phyloP scores from a whole-genome alignment of 2,329 filamentous ascomycete species.

The Penicillium sp. region DNA sequence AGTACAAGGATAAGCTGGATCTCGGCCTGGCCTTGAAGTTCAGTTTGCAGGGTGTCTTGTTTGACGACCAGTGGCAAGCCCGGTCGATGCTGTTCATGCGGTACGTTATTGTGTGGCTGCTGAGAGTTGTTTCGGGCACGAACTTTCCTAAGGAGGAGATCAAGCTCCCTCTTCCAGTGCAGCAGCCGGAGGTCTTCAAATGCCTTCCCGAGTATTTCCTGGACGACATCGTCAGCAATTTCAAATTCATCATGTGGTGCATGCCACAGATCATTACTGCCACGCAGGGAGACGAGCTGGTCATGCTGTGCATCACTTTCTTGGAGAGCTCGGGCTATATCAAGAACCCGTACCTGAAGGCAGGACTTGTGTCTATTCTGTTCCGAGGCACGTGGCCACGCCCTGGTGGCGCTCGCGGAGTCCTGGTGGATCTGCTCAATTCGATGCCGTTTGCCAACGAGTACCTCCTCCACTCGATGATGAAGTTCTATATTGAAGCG shows the following conservation, averaged over 20 bases:
- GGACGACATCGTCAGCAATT: slow-evolving; percentile 92
- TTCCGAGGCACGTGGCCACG: slow-evolving; percentile 79
- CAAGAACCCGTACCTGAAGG: slow-evolving; percentile 93
- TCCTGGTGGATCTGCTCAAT: slow-evolving; percentile 75
- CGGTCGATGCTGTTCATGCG: slow-evolving; percentile 91
- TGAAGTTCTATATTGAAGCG: slow-evolving; percentile 96
- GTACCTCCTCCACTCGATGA: slow-evolving; percentile 76
- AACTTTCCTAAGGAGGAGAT: slow-evolving; percentile 65
- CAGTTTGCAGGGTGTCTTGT: slow-evolving; percentile 72
- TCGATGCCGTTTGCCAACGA: slow-evolving; percentile 78
- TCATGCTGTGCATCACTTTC: slow-evolving; percentile 83
- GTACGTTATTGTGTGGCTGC: slow-evolving; percentile 87
- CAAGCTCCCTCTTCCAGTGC: slow-evolving; percentile 61
- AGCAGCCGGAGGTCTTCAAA: slow-evolving; percentile 66
- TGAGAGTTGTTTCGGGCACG: slow-evolving; percentile 68
- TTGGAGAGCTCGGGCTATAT: slow-evolving; percentile 86
- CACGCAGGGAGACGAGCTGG: slow-evolving; percentile 82
- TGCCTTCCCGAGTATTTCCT: slow-evolving; percentile 90
- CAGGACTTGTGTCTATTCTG: slow-evolving; percentile 78
- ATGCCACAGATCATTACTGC: slow-evolving; percentile 77
- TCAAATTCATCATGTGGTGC: slow-evolving; percentile 83
- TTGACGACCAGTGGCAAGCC: slow-evolving; percentile 78
- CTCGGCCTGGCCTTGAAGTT: slow-evolving; percentile 67
- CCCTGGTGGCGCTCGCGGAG: slow-evolving; percentile 65
- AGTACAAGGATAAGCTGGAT: slow-evolving; percentile 66